Evolutionary conservation across 2,329 filamentous ascomycete genomes (phyloP), one percentile per base, ranked within the genome.

Genomic region (Verticillium klebahnii): DNA sequence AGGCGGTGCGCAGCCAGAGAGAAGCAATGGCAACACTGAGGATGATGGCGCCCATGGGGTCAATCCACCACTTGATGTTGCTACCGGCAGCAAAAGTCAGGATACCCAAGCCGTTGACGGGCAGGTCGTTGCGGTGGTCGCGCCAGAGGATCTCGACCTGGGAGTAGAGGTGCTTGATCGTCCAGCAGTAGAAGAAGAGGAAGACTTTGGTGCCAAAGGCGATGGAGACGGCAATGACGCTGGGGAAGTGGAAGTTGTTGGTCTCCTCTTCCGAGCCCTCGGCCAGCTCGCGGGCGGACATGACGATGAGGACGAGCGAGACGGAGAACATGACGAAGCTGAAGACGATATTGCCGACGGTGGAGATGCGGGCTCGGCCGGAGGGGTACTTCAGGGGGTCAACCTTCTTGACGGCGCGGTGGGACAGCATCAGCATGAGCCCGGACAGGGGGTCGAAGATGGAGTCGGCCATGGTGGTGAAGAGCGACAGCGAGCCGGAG

Each of bases 381-480:
- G 91, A 93, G 0, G 94, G 94, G 72, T 96, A 99, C 56, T 90
- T 89, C 59, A 88, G 86, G 2, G 91, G 85, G 69, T 99, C 93
- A 45, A 98, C 94, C 60, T 86, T 88, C 69, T 90, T 90, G 67
- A 97, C 92, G 58, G 95, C 94, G 58, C 94, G 91, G 74, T 93
- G 90, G 64, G 90, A 92, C 40, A 97, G 76, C 62, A 98, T 92
- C 15, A 98, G 83, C 1, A 91, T 94, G 59, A 97, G 74, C 71
- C 97, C 97, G 70, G 90, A 94, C 70, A 96, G 73, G 9, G 93
- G 95, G 72, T 98, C 95, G 77, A 98, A 98, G 67, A 98, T 83
- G 59, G 93, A 88, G 75, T 99, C 95, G 17, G 93, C 94, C 91
- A 96, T 96, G 65, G 94, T 99, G 17, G 95, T 97, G 79, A 98